phyloP scores from a whole-genome alignment of 2,329 filamentous ascomycete species.

The Fusarium xyrophilum region DNA sequence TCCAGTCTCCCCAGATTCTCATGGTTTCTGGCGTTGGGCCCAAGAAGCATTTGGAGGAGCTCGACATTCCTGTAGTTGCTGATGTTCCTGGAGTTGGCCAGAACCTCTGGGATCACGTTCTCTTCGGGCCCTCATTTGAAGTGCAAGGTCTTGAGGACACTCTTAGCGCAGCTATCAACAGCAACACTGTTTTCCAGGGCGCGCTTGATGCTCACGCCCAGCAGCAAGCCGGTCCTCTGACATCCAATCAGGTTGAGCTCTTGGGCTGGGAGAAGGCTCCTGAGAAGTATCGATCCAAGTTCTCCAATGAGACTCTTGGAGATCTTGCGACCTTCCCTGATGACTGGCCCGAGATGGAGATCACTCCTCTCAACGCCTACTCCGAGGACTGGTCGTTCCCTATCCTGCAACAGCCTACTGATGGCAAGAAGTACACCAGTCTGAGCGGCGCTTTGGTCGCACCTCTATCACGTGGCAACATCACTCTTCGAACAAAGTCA shows the following conservation, averaged over 20 bases:
- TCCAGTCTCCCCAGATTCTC: constrained; percentile 31
- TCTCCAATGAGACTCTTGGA: constrained; percentile 23
- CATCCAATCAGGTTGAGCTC: constrained; percentile 37
- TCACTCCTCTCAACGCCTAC: constrained; percentile 32
- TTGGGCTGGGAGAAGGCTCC: constrained; percentile 41
- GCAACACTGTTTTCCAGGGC: constrained; percentile 18
- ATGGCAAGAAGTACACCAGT: constrained; percentile 36
- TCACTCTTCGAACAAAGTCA: constrained; percentile 50
- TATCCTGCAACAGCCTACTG: constrained; percentile 26
- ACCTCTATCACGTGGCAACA: constrained; percentile 52
- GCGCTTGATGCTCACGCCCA: constrained; percentile 25
- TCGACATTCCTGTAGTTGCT: constrained; percentile 22
- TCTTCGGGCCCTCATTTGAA: constrained; percentile 32
- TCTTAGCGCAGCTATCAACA: constrained; percentile 32
- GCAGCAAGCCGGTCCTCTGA: constrained; percentile 30
- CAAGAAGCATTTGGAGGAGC: neutral
- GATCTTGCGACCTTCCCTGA: constrained; percentile 38
- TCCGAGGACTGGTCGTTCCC: constrained; percentile 31
- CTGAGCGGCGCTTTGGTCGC: constrained; percentile 47
- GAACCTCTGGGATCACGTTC: constrained; percentile 33
- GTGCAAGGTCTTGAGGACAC: constrained; percentile 34
- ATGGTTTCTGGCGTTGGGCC: constrained; percentile 38
- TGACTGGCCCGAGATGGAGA: constrained; percentile 49
- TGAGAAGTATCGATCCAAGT: constrained; percentile 21
- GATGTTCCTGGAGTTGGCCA: constrained; percentile 32